Evolutionary conservation across 176 grass and related monocot genomes (phyloP).

Genomic region (Sorghum bicolor): Sorghum_bicolor_NCBIv3 NC_012874.2:1936001-1936500

Average conservation of each 20-base stretch:
- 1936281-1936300: slow-evolving; percentile 50
- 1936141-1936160: background rate
- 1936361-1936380: slow-evolving; percentile 11
- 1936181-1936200: slow-evolving; percentile 10
- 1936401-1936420: slow-evolving; percentile 13
- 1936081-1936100: slow-evolving; percentile 75
- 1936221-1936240: slow-evolving; percentile 79
- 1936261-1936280: slow-evolving; percentile 44
- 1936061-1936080: slow-evolving; percentile 68
- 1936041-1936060: slow-evolving; percentile 87
- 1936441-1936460: background rate
- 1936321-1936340: slow-evolving; percentile 29
- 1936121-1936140: slow-evolving; percentile 55
- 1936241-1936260: slow-evolving; percentile 69
- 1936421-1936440: background rate
- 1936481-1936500: background rate
- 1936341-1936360: background rate
- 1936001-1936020: slow-evolving; percentile 54
- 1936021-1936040: slow-evolving; percentile 63
- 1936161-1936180: background rate
- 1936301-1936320: slow-evolving; percentile 57
- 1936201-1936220: slow-evolving; percentile 31
- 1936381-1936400: slow-evolving; percentile 22
- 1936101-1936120: slow-evolving; percentile 85
- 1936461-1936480: background rate